Base-by-base conservation (phyloP, 768 basidiomycete genomes). In the Mycena filopes region DNA sequence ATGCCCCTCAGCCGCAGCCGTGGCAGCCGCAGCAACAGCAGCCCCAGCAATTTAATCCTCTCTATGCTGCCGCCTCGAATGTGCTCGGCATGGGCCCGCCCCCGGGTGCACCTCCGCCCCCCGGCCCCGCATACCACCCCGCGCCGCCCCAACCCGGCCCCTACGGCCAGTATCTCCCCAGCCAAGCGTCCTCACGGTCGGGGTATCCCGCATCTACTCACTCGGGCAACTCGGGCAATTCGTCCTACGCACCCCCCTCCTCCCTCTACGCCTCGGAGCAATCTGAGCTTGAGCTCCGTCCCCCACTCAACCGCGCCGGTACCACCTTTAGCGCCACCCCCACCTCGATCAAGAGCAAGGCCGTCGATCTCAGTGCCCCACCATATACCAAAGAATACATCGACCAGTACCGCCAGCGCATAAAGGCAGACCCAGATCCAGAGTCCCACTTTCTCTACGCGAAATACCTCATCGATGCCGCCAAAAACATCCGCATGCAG, bases 391-490 rank as follows among this genome's bases (percentile, higher is more conserved):
- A 95, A 75, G 91, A 96, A 71, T 98, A 96, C 74, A 96, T 99
- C 70, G 98, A 99, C 74, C 92, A 98, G 75, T 99, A 99, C 79
- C 93, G 98, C 21, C 91, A 93, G 60, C 90, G 98, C 55, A 98
- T 99, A 81, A 99, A 99, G 78, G 91, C 88, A 29, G 98, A 99
- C 77, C 96, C 96, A 2, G 98, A 99, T 75, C 97, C 97, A 1
- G 98, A 99, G 77, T 94, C 96, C 26, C 98, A 99, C 76, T 99
- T 98, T 77, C 82, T 92, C 26, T 99, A 98, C 74, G 94, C 96
- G n/a, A 98, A 97, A 80, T 99, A 99, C 76, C 89, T 99, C 63
- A 96, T 99, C 75, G 98, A 99, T 72, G 98, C 98, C 31, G 98
- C 98, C 16, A 95, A 94, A 80, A 91, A 96, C 77, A 90, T 98